Evolutionary conservation across 148 eudicot genomes (phyloP).

Genomic region (Mesembryanthemum crystallinum): DNA sequence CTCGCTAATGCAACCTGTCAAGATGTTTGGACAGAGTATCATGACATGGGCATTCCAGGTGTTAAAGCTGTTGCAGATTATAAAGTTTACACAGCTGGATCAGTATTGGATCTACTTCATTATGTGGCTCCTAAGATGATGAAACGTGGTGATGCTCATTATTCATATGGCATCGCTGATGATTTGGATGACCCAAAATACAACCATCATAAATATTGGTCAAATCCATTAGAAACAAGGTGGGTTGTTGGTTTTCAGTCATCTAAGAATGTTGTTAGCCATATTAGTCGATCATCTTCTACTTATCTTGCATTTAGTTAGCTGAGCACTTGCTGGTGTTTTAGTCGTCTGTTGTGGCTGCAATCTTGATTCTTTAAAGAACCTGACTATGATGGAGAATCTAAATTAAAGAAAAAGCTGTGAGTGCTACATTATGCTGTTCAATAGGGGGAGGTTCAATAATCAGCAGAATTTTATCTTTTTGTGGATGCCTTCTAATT

Average conservation of each 20-base stretch:
- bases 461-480: too few species aligned
- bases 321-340: neutral
- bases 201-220: constrained; percentile 76
- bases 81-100: constrained; percentile 69
- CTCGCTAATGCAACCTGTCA: constrained; percentile 69
- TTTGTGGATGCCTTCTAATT: neutral
- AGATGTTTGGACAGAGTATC: constrained; percentile 87
- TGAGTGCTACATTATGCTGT: neutral
- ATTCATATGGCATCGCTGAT: constrained; percentile 91
- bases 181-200: constrained; percentile 74
- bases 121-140: constrained; percentile 93
- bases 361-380: neutral
- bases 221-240: constrained; percentile 88
- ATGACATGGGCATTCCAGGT: constrained; percentile 74
- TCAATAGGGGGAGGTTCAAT: too few species aligned
- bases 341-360: neutral
- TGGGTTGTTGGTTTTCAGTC: constrained; percentile 20
- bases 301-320: neutral
- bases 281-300: neutral
- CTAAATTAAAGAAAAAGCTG: neutral
- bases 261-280: neutral
- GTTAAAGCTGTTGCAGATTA: constrained; percentile 70
- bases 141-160: constrained; percentile 81
- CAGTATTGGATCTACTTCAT: constrained; percentile 62
- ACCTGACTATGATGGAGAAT: neutral